These are phyloP conservation scores for Fusarium siculi DNA, from an alignment of 2,329 filamentous ascomycete genomes.

Conservation along the genomic window DNA sequence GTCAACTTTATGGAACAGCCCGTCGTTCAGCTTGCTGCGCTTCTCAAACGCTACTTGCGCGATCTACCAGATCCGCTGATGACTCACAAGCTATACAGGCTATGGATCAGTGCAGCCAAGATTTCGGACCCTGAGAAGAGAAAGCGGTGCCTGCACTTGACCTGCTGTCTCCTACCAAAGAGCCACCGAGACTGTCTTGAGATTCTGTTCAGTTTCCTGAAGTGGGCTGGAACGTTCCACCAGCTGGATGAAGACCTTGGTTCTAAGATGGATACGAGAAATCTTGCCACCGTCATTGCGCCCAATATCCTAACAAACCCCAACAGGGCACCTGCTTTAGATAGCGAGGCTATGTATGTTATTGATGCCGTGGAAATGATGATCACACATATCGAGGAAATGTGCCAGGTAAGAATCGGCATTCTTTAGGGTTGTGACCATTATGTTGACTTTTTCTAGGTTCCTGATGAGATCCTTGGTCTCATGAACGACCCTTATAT, in stretches of 20 bases:
- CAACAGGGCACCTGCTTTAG: constrained; percentile 73
- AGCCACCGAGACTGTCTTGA: constrained; percentile 93
- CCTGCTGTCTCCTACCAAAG: constrained; percentile 93
- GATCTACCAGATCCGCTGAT: constrained; percentile 94
- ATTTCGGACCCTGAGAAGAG: constrained; percentile 84
- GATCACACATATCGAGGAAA: constrained; percentile 93
- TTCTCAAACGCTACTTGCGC: constrained; percentile 94
- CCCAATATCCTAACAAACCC: constrained; percentile 89
- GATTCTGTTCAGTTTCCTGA: constrained; percentile 94
- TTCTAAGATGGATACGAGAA: constrained; percentile 99
- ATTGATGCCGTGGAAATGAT: constrained; percentile 93
- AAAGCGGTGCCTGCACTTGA: constrained; percentile 86
- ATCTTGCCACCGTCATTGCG: constrained; percentile 95
- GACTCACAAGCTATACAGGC: constrained; percentile 91
- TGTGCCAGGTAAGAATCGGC: constrained; percentile 83
- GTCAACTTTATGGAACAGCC: constrained; percentile 89
- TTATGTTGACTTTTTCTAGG: constrained; percentile 62
- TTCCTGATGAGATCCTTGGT: constrained; percentile 89
- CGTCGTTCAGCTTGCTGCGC: constrained; percentile 91
- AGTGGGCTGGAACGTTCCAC: constrained; percentile 97
- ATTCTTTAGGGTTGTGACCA: constrained; percentile 24
- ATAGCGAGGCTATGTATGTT: constrained; percentile 89
- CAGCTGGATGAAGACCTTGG: constrained; percentile 97
- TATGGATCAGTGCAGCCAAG: constrained; percentile 92
- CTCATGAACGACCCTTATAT: constrained; percentile 85